phyloP scores from a whole-genome alignment of 441 rosid species.

The Viola pubescens region DNA sequence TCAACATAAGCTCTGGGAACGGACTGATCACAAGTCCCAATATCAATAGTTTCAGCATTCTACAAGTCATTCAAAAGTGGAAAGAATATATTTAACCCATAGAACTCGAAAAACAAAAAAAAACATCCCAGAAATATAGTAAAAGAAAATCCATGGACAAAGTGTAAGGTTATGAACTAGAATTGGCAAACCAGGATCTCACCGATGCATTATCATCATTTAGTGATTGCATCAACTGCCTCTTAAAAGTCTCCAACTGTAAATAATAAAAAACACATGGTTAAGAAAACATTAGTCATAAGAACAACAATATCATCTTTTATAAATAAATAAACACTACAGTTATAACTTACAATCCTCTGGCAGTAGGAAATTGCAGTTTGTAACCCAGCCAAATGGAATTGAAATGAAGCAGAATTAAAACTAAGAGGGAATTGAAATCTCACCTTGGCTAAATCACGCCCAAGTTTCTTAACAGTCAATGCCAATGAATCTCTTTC shows the following conservation, averaged over 20 bases:
- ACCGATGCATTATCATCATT: conserved; percentile 65
- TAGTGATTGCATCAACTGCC: conserved; percentile 83
- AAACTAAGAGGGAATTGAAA: background rate
- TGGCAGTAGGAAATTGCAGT: no score
- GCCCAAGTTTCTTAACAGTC: conserved; percentile 65
- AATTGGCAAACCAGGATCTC: conserved; percentile 17
- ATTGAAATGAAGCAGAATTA: background rate
- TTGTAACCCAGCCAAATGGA: background rate
- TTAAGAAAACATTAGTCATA: background rate
- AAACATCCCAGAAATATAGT: background rate
- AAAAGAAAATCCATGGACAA: background rate
- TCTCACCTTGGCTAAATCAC: conserved; percentile 65
- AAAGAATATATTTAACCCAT: background rate
- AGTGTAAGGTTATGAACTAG: background rate
- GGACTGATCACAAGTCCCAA: conserved; percentile 62
- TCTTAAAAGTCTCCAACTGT: conserved; percentile 84
- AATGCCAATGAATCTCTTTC: conserved; percentile 63
- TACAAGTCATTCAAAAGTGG: conserved; percentile 10
- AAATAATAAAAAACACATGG: conserved; percentile 3
- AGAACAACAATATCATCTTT: background rate
- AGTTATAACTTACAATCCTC: no score
- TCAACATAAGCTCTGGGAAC: conserved; percentile 47
- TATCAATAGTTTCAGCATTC: conserved; percentile 58
- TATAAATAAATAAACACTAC: no score
- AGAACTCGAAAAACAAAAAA: background rate